These are phyloP conservation scores for Thraustotheca clavata DNA, from an alignment of 352 stramenopile genomes.

Conservation along the genomic window DNA sequence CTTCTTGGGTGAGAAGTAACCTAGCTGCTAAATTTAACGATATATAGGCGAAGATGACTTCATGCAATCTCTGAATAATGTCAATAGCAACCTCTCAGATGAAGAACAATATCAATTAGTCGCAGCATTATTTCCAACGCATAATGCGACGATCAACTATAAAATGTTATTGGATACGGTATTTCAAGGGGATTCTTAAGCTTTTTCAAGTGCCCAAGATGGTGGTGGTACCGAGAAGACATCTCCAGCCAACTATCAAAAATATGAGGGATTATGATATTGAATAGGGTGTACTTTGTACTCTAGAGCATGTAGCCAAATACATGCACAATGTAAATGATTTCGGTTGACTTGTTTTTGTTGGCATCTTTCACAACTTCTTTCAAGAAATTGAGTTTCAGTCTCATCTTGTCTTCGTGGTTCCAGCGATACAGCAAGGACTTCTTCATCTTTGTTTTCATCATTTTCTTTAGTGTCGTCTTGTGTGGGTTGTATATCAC, in stretches of 20 bases:
- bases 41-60: constrained; percentile 52
- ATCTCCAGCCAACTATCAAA: constrained; percentile 50
- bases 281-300: constrained; percentile 55
- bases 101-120: constrained; percentile 67
- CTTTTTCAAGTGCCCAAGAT: too few species aligned
- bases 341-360: constrained; percentile 48
- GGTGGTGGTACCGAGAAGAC: constrained; percentile 52
- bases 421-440: constrained; percentile 44
- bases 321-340: constrained; percentile 76
- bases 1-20: constrained; percentile 22
- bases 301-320: constrained; percentile 80
- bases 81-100: constrained; percentile 53
- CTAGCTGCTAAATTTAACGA: neutral
- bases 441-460: constrained; percentile 25
- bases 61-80: constrained; percentile 53
- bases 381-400: constrained; percentile 62
- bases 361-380: constrained; percentile 68
- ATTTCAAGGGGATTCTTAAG: constrained; percentile 43
- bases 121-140: constrained; percentile 62
- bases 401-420: constrained; percentile 47
- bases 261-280: neutral
- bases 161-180: constrained; percentile 48
- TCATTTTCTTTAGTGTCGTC: constrained; percentile 26
- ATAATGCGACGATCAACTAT: constrained; percentile 65
- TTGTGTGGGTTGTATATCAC: constrained; percentile 37